Conservation (phyloP, 192 early-diverging fungal genomes). For the Coemansia sp. region DNA sequence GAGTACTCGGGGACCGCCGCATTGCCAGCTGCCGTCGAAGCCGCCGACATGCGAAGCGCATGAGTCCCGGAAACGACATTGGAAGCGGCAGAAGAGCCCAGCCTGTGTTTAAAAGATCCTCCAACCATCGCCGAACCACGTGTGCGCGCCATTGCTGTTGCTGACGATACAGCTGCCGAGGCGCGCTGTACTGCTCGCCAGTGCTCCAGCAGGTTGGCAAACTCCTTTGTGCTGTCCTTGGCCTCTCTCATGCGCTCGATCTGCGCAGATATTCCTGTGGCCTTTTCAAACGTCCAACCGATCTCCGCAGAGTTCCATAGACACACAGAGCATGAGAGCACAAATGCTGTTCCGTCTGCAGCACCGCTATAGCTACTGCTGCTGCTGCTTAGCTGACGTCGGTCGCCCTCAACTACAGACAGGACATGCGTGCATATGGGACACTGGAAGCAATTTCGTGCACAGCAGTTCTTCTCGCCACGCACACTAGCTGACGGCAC, state of each 20-base stretch:
- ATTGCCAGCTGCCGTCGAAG: neutral
- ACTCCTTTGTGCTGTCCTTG: conserved; percentile 73
- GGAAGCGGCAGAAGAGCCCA: conserved; percentile 6
- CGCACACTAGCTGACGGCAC: conserved; percentile 95
- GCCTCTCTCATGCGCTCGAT: conserved; percentile 78
- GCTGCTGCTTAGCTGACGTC: conserved; percentile 2
- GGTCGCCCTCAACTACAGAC: conserved; percentile 63
- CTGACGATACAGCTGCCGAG: conserved; percentile 19
- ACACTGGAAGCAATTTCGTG: conserved; percentile 92
- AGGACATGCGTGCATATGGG: conserved; percentile 82
- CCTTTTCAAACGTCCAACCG: conserved; percentile 89
- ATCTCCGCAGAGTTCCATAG: conserved; percentile 93
- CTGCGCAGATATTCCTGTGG: conserved; percentile 89
- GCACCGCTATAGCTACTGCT: neutral
- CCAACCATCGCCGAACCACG: neutral
- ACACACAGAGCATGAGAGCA: conserved; percentile 83
- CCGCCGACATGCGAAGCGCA: neutral
- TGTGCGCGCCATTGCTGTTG: neutral
- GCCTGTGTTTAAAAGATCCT: conserved; percentile 29
- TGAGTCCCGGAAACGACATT: neutral
- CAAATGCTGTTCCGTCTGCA: conserved; percentile 56
- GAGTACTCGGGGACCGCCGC: conserved; percentile 24
- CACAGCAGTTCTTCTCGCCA: conserved; percentile 91
- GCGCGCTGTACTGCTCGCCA: conserved; percentile 75
- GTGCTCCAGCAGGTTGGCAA: conserved; percentile 78